A percentile compares a stretch with the other conserved stretches of the same genome.
Conservation (phyloP, 2,329 filamentous ascomycete species). For the Paecilomyces sp. region DNA sequence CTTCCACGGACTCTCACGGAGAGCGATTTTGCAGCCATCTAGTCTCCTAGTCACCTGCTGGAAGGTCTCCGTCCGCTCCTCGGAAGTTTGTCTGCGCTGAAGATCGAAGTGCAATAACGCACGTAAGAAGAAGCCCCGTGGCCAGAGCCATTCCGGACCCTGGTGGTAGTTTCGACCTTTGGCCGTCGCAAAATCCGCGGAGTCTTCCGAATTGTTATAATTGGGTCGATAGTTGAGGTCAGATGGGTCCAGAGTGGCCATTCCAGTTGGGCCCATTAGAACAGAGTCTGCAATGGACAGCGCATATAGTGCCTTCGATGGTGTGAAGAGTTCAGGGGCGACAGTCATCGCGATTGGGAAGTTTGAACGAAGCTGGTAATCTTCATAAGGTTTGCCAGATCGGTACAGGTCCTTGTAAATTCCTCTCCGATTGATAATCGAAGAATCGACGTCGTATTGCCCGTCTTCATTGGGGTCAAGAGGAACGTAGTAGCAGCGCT, state of each 20-base stretch:
- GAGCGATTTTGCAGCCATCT: conserved; percentile 75
- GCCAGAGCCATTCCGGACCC: conserved; percentile 97
- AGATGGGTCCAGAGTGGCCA: conserved; percentile 88
- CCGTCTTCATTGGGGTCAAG: conserved; percentile 60
- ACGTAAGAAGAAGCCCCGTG: conserved; percentile 88
- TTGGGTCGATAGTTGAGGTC: conserved; percentile 92
- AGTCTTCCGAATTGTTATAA: conserved; percentile 94
- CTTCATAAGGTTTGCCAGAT: conserved; percentile 91
- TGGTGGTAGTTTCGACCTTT: conserved; percentile 98
- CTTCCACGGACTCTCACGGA: conserved; percentile 75
- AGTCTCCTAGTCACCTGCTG: conserved; percentile 87
- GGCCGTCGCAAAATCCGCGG: conserved; percentile 78
- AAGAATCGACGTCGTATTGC: conserved; percentile 71
- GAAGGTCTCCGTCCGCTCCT: conserved; percentile 78
- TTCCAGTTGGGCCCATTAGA: conserved; percentile 80
- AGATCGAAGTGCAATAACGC: conserved; percentile 89
- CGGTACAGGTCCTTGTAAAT: conserved; percentile 98
- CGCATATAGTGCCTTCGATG: conserved; percentile 68
- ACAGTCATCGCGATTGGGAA: conserved; percentile 95
- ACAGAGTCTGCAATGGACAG: conserved; percentile 72
- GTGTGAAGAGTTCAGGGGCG: conserved; percentile 78
- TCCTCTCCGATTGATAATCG: conserved; percentile 78
- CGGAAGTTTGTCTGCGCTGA: conserved; percentile 55
- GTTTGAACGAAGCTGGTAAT: conserved; percentile 93
- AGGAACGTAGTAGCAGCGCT: conserved; percentile 86